Conservation (phyloP, 306 rosid genomes). For the Prinsepia uniflora region DNA sequence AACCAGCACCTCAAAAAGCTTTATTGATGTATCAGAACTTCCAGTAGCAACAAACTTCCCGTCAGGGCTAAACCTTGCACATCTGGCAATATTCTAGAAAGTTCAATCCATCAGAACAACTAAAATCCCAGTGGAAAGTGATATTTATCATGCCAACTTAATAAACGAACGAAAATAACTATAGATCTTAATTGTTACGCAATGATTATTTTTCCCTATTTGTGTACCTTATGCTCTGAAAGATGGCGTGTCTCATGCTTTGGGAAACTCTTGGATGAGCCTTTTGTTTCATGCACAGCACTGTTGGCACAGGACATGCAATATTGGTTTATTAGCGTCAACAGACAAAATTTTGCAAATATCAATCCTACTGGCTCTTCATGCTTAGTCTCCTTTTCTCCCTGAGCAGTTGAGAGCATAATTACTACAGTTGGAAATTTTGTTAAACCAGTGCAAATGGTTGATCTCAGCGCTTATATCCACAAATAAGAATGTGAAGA, state of each 20-base stretch:
- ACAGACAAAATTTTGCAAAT: neutral
- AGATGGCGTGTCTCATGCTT: slow-evolving; percentile 88
- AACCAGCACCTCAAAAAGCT: slow-evolving; percentile 76
- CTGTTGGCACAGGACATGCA: slow-evolving; percentile 36
- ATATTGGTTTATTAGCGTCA: neutral
- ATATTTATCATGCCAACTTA: slow-evolving; percentile 8
- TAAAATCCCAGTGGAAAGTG: slow-evolving; percentile 13
- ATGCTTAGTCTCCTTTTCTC: neutral
- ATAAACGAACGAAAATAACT: slow-evolving; percentile 4
- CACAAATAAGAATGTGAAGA: too few relatives aligned
- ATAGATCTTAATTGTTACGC: neutral
- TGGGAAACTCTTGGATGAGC: slow-evolving; percentile 65
- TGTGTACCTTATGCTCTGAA: slow-evolving; percentile 86
- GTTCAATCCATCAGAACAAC: slow-evolving; percentile 45
- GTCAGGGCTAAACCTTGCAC: slow-evolving; percentile 88
- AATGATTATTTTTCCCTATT: neutral
- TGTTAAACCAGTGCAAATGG: neutral
- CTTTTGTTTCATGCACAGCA: slow-evolving; percentile 57
- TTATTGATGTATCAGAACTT: slow-evolving; percentile 89
- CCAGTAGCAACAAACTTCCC: slow-evolving; percentile 90
- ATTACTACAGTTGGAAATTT: neutral
- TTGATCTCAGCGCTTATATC: too few relatives aligned
- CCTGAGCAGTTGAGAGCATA: neutral
- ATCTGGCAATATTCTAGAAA: slow-evolving; percentile 91
- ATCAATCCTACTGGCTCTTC: neutral